Evolutionary conservation across 306 rosid genomes (phyloP), one percentile per base, ranked within the genome.

Genomic region (Prunus dulcis): DNA sequence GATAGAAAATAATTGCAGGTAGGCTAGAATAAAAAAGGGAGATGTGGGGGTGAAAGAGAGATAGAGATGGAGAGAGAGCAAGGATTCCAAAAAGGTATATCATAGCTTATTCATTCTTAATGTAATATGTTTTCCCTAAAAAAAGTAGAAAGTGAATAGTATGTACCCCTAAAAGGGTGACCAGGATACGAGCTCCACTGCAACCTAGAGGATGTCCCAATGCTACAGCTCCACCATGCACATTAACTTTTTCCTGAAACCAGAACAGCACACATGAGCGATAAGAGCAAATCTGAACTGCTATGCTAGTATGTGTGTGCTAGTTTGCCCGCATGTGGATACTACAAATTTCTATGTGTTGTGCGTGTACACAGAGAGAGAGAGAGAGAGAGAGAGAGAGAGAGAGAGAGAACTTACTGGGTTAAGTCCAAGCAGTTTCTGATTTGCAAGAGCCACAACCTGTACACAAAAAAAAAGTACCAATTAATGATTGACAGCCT

Each of bases 121-220:
- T 9, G 57, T 43, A 15, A 6, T 41, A 17, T 11, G 52, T 25
- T 66, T 17, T 43, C 32, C 6, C 57, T n/a, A 12, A 9, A 25
- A 43, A 43, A 70, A 27, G 49, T 17, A 15, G 6, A 22, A 49
- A 57, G 22, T 9, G 46, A 58, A 69, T 38, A 6, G 7, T 38
- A 15, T 79, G 65, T 89, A 93, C 99, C 93, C 98, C 99, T 70
- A 96, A 80, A 73, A 96, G 98, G 23, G 99, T 88, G 84, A 91
- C 99, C 82, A 96, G 81, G 82, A 96, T 91, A 71, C 99, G 98
- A 27, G 99, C 99, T 53, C 99, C 99, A 41, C 99, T 96, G 83
- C 99, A 96, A 64, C 99, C 99, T n/a, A 96, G 93, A 82, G 99
- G 99, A 78, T 96, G 99, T 70, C 99, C 99, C 89, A 96, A 82